These are phyloP conservation scores for Hemisphaericaspora xylofermentans DNA, from an alignment of 1,139 yeast species.

Conservation along the genomic window DNA sequence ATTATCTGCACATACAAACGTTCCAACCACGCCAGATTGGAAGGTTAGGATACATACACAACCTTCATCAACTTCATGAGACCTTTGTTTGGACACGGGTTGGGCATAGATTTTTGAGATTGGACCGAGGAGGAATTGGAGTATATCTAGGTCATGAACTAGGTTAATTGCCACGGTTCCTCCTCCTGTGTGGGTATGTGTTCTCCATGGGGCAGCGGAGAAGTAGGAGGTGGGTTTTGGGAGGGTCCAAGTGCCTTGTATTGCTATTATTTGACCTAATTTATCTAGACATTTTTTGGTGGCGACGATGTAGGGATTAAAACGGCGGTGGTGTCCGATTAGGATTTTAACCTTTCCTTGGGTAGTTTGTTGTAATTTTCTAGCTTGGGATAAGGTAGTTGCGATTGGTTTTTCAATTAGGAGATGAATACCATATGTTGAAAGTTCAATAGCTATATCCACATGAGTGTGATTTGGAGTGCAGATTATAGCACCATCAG, in stretches of 20 bases:
- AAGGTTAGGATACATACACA: constrained; percentile 37
- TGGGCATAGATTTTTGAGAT: constrained; percentile 40
- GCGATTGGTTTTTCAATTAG: constrained; percentile 45
- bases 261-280: constrained; percentile 35
- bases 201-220: constrained; percentile 41
- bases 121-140: constrained; percentile 40
- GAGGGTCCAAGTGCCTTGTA: constrained; percentile 45
- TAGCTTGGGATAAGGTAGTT: constrained; percentile 36
- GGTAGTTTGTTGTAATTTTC: constrained; percentile 30
- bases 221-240: constrained; percentile 38
- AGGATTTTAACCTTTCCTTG: constrained; percentile 29
- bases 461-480: constrained; percentile 47
- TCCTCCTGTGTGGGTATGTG: constrained; percentile 34
- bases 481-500: constrained; percentile 44
- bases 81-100: constrained; percentile 31
- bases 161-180: constrained; percentile 44
- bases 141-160: constrained; percentile 41
- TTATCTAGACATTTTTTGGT: constrained; percentile 30
- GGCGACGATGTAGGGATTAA: constrained; percentile 41
- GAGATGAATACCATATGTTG: constrained; percentile 35
- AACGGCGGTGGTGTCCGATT: constrained; percentile 46
- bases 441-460: constrained; percentile 32
- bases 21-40: constrained; percentile 35
- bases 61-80: constrained; percentile 38
- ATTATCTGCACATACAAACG: constrained; percentile 41